Percentiles rank a stretch among this genome's conserved stretches.
Conservation (phyloP, 148 eudicot species). For the Limonium bicolor region DNA sequence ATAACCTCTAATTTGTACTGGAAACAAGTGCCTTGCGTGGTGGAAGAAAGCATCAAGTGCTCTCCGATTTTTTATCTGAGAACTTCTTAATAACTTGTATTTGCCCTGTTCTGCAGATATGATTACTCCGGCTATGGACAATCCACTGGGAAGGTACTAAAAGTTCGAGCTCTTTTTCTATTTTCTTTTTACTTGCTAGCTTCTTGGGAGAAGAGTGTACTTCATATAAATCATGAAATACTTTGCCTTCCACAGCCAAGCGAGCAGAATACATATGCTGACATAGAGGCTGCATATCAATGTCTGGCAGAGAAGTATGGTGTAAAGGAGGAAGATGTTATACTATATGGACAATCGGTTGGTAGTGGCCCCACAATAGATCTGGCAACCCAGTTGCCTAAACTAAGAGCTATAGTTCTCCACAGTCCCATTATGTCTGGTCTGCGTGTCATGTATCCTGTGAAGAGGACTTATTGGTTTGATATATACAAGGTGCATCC, state of each 20-base stretch:
- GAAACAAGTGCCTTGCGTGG: background rate
- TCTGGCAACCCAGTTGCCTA: constrained; percentile 59
- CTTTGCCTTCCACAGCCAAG: constrained; percentile 41
- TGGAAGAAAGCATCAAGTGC: background rate
- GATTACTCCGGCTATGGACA: constrained; percentile 94
- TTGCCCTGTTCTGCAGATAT: constrained; percentile 36
- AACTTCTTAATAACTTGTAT: background rate
- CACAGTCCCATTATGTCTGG: constrained; percentile 94
- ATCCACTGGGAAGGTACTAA: constrained; percentile 74
- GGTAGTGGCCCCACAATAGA: constrained; percentile 96
- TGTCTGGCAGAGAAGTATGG: constrained; percentile 76
- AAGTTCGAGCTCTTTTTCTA: background rate
- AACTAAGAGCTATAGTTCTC: constrained; percentile 77
- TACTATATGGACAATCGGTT: constrained; percentile 89
- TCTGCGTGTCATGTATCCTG: constrained; percentile 87
- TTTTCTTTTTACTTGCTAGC: too few relatives aligned
- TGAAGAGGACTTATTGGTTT: constrained; percentile 82
- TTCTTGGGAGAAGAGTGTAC: too few relatives aligned
- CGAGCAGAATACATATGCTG: constrained; percentile 89
- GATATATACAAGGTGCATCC: constrained; percentile 75
- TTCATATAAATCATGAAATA: too few relatives aligned
- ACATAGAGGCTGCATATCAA: constrained; percentile 84
- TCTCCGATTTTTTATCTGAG: background rate
- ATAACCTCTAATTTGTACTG: background rate
- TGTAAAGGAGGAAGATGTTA: constrained; percentile 76